phyloP scores from a whole-genome alignment of 1,139 yeast species.

The Yamadazyma friedrichii region DNA sequence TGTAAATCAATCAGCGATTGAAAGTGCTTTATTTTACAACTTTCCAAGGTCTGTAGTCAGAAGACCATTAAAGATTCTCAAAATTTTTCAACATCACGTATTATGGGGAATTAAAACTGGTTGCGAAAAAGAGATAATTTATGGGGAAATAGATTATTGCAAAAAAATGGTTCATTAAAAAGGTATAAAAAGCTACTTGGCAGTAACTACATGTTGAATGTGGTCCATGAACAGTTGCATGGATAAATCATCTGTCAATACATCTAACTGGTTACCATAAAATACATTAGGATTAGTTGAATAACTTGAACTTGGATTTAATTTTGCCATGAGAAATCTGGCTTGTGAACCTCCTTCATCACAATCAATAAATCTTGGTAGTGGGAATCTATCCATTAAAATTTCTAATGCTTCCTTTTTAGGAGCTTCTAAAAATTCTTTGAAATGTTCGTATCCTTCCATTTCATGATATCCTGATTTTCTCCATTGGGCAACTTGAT shows the following conservation, averaged over 20 bases:
- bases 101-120: slow-evolving; percentile 2
- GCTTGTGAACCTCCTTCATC: slow-evolving; percentile 82
- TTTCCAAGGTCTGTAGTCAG: background rate
- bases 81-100: slow-evolving; percentile 1
- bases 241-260: slow-evolving; percentile 70
- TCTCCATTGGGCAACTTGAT: slow-evolving; percentile 68
- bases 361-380: slow-evolving; percentile 71
- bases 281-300: slow-evolving; percentile 38
- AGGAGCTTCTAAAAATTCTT: slow-evolving; percentile 62
- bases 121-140: background rate
- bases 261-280: slow-evolving; percentile 32
- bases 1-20: background rate
- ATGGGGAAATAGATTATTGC: background rate
- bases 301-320: slow-evolving; percentile 70
- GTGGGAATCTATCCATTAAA: slow-evolving; percentile 66
- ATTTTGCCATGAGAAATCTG: slow-evolving; percentile 68
- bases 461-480: slow-evolving; percentile 64
- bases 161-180: too few relatives aligned
- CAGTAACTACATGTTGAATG: slow-evolving; percentile 38
- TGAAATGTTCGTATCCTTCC: slow-evolving; percentile 63
- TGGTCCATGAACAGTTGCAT: slow-evolving; percentile 68
- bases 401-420: slow-evolving; percentile 66
- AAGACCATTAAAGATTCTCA: background rate
- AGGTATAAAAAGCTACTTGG: slow-evolving; percentile 9
- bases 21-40: background rate